phyloP scores from a whole-genome alignment of 2,329 filamentous ascomycete genomes.

The Neonectria punicea region DNA sequence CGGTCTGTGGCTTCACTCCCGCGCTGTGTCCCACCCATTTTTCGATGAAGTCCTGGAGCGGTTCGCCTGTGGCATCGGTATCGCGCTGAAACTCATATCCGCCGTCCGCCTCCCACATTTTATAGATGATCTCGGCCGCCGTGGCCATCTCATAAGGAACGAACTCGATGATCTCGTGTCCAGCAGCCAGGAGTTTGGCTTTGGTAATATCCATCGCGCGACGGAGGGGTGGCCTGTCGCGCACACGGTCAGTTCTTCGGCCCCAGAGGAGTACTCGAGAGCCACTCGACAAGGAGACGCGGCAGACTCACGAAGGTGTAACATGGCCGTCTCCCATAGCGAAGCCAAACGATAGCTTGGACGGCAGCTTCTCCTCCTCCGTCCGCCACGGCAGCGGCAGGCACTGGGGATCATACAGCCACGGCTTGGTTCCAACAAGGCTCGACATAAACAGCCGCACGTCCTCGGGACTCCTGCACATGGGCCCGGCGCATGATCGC shows the following conservation, averaged over 20 bases:
- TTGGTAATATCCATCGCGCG: not conserved
- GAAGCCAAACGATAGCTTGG: constrained; percentile 1
- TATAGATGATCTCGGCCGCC: not conserved
- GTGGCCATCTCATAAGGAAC: not conserved
- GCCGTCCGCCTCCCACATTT: not conserved
- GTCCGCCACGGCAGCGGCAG: not conserved
- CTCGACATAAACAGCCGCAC: not conserved
- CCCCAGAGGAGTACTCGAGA: not conserved
- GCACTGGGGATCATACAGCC: not conserved
- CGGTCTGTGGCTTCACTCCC: not conserved
- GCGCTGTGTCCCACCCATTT: not conserved
- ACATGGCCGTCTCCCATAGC: not conserved
- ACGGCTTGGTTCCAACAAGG: not conserved
- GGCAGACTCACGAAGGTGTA: not conserved
- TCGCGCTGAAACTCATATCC: constrained; percentile 1
- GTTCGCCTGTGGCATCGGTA: not conserved
- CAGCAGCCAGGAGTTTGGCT: not conserved
- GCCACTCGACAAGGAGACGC: not conserved
- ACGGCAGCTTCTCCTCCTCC: not conserved
- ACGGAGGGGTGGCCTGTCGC: not conserved
- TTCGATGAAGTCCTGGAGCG: not conserved
- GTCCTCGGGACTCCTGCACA: not conserved
- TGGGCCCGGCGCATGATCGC: not conserved
- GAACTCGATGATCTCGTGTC: not conserved
- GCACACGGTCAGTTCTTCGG: not conserved